Evolutionary conservation across 495 filamentous ascomycete species (phyloP), one percentile per base, ranked within the genome.

Genomic region (Hyaloscypha variabilis): DNA sequence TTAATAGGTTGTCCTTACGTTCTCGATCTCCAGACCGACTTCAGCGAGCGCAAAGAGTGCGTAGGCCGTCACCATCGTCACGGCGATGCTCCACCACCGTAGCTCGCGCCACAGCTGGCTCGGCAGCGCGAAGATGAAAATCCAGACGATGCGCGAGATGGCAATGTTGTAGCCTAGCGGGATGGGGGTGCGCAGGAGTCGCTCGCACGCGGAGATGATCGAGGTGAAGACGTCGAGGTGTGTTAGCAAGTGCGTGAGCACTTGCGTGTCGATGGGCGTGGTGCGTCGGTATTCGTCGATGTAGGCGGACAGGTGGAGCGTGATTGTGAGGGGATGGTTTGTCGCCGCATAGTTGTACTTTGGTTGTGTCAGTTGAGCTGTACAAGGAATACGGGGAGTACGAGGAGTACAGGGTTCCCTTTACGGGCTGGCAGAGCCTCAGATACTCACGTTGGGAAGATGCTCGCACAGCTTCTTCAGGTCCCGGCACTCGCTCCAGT

Each of bases 121-220:
- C 5, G 72, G 71, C 13, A 74, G 51, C n/a, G 60, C 65, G 4
- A 74, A 42, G 8, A 74, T 52, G 49, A 74, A 74, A 14, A 72
- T 61, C 72, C 72, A 74, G 17, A 74, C 68, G 31, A 72, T 63
- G 2, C 72, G 52, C 4, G 70, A 72, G 26, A 74, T 74, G 21
- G 72, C 71, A 28, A 74, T 74, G 36, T 74, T 72, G 62, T 73
- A 74, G 1, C 68, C 71, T 6, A 74, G 58, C 2, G 71, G 72
- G 24, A 74, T 74, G 13, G 72, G 72, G 2, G 72, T 74, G 17
- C 72, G 60, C 2, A 74, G 61, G 1, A 74, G 71, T 0, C 72
- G 36, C 30, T 74, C 72, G 23, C 72, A 74, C 6, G 72, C 66
- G 1, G 68, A 71, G 8, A 73, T 65, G 23, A 72, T 64, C 0